phyloP scores from a whole-genome alignment of 805 yeast genomes.

The Candida maesae region DNA sequence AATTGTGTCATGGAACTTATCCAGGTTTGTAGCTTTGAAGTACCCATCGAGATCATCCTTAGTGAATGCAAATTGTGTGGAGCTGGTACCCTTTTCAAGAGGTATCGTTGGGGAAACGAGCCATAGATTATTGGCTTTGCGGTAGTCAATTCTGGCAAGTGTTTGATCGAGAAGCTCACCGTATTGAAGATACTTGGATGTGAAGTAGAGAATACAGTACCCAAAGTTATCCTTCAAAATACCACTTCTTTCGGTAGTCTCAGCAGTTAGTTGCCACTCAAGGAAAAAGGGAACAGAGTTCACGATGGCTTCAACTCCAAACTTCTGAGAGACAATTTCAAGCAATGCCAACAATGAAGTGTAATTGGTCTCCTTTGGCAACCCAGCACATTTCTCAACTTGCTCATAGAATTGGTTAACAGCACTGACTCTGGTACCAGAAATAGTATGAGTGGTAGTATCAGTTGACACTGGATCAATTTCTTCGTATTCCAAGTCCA shows the following conservation, averaged over 20 bases:
- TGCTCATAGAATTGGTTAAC: slow-evolving; percentile 24
- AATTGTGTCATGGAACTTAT: slow-evolving; percentile 18
- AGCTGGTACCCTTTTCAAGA: slow-evolving; percentile 5
- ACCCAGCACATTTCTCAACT: slow-evolving; percentile 12
- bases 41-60: slow-evolving; percentile 8
- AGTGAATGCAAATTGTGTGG: slow-evolving; percentile 9
- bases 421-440: slow-evolving; percentile 18
- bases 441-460: slow-evolving; percentile 18
- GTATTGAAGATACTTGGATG: slow-evolving; percentile 10
- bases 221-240: slow-evolving; percentile 24
- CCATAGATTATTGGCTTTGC: slow-evolving; percentile 21
- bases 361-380: slow-evolving; percentile 7
- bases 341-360: slow-evolving; percentile 9
- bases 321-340: slow-evolving; percentile 27
- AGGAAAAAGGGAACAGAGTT: slow-evolving; percentile 44
- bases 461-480: slow-evolving; percentile 17
- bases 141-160: slow-evolving; percentile 21
- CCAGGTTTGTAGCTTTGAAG: slow-evolving; percentile 7
- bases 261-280: slow-evolving; percentile 36
- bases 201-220: slow-evolving; percentile 13
- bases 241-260: neutral
- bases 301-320: slow-evolving; percentile 45
- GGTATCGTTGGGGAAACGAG: slow-evolving; percentile 14
- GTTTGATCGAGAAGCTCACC: slow-evolving; percentile 13
- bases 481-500: slow-evolving; percentile 20